A percentile compares a stretch with the other conserved stretches of the same genome.
phyloP scores from a whole-genome alignment of 2,329 filamentous ascomycete species.

The Pseudopyricularia javanii region DNA sequence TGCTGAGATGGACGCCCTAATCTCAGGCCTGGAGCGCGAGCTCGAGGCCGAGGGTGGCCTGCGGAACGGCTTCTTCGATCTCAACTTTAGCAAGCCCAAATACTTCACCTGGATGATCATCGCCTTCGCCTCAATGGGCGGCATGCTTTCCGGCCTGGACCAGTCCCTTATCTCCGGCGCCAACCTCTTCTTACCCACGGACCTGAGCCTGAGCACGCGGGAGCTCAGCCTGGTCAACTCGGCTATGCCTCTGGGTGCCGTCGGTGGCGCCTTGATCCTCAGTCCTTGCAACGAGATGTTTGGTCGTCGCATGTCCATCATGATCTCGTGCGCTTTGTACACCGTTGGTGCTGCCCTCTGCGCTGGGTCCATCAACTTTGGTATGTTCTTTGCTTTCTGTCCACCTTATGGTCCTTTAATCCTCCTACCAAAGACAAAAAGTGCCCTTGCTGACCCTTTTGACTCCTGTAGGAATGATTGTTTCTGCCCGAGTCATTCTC shows the following conservation, averaged over 20 bases:
- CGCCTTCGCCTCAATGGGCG: conserved; percentile 64
- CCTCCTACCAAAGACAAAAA: not conserved
- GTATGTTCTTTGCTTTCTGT: conserved; percentile 9
- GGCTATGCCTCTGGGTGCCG: conserved; percentile 60
- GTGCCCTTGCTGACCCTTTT: not conserved
- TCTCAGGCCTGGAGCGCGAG: not conserved
- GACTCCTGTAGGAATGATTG: conserved; percentile 43
- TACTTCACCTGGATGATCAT: conserved; percentile 58
- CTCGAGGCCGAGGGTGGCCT: conserved; percentile 13
- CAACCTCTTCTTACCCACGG: conserved; percentile 50
- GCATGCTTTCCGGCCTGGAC: conserved; percentile 59
- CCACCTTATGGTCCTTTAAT: not conserved
- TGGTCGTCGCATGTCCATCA: conserved; percentile 55
- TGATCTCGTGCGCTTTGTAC: conserved; percentile 57
- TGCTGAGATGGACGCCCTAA: not conserved
- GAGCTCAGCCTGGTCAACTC: conserved; percentile 57
- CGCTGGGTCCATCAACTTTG: conserved; percentile 55
- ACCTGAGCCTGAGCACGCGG: conserved; percentile 38
- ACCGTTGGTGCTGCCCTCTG: conserved; percentile 58
- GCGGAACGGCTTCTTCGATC: conserved; percentile 18
- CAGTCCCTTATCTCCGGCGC: conserved; percentile 63
- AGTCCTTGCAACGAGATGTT: conserved; percentile 56
- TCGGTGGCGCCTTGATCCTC: conserved; percentile 56
- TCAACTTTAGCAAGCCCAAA: conserved; percentile 24
- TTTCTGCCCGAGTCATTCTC: conserved; percentile 54